phyloP scores from a whole-genome alignment of 164 flowering plant species.

The Buxus sempervirens region DNA sequence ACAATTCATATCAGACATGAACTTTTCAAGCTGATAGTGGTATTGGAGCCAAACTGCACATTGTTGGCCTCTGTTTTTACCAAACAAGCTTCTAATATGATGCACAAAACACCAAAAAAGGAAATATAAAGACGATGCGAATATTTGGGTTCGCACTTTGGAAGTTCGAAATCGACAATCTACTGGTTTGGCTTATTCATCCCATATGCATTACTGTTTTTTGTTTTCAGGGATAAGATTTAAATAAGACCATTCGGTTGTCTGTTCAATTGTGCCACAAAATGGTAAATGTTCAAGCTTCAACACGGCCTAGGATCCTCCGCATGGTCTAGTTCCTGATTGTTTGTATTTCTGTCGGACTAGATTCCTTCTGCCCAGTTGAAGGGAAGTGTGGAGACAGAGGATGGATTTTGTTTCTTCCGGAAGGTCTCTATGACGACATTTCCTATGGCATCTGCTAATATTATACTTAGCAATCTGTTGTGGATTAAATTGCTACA shows the following conservation, averaged over 20 bases:
- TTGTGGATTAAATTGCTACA: too few relatives aligned
- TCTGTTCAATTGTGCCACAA: background rate
- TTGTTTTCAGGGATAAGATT: slow-evolving; percentile 1
- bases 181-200: background rate
- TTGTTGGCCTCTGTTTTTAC: too few relatives aligned
- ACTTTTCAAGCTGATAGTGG: too few relatives aligned
- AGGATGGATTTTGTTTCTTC: slow-evolving; percentile 4
- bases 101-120: too few relatives aligned
- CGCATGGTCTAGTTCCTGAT: background rate
- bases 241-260: background rate
- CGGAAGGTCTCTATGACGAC: background rate
- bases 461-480: background rate
- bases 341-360: background rate
- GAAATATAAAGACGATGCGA: too few relatives aligned
- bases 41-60: too few relatives aligned
- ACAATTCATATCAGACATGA: too few relatives aligned
- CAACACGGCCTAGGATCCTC: slow-evolving; percentile 3
- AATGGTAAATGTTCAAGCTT: background rate
- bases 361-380: background rate
- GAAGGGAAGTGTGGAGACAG: background rate
- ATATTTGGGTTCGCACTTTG: background rate
- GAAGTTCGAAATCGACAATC: background rate
- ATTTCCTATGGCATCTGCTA: slow-evolving; percentile 8
- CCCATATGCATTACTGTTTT: background rate
- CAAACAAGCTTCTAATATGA: too few relatives aligned